Evolutionary conservation across 768 basidiomycete species (phyloP), one percentile per base, ranked within the genome.

Genomic region (Goffeauzyma gilvescens): DNA sequence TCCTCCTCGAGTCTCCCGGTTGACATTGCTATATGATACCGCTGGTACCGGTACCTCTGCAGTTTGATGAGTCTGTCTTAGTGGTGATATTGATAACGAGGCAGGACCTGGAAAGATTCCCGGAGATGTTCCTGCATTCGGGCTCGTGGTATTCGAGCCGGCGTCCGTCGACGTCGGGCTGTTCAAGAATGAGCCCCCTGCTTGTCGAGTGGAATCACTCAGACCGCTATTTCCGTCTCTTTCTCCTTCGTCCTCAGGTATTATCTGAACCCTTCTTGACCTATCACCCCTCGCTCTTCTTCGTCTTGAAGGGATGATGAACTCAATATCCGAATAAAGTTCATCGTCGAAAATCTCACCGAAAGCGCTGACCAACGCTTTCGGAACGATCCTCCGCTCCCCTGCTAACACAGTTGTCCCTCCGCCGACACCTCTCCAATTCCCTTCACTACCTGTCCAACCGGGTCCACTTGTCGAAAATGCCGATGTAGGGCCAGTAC

Each of bases 241-340:
- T 36, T 36, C 25, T 13, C n/a, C 33, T 34, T 36, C 20, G 25
- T 45, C 18, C 31, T 26, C 24, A n/a, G n/a, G n/a, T n/a, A n/a
- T n/a, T n/a, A n/a, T n/a, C n/a, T n/a, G n/a, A n/a, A n/a, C n/a
- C n/a, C n/a, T n/a, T n/a, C n/a, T n/a, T n/a, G n/a, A n/a, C n/a
- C n/a, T n/a, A 30, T 30, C 28, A 30, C 28, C n/a, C 8, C n/a
- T n/a, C 28, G 28, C 28, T n/a, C 18, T 23, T 22, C 27, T 20
- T 15, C 30, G n/a, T n/a, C 45, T 32, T 32, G 66, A 64, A 0
- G 79, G 79, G 23, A 86, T 65, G 15, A 84, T 66, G 50, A 87
- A 86, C 57, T 79, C 76, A 14, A 86, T 74, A 53, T 87, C 83
- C 5, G 83, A 83, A 52, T 85, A 86, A 10, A 72, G 57, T n/a